phyloP scores from a whole-genome alignment of 1,139 yeast species.

The Candida tropicalis region DNA sequence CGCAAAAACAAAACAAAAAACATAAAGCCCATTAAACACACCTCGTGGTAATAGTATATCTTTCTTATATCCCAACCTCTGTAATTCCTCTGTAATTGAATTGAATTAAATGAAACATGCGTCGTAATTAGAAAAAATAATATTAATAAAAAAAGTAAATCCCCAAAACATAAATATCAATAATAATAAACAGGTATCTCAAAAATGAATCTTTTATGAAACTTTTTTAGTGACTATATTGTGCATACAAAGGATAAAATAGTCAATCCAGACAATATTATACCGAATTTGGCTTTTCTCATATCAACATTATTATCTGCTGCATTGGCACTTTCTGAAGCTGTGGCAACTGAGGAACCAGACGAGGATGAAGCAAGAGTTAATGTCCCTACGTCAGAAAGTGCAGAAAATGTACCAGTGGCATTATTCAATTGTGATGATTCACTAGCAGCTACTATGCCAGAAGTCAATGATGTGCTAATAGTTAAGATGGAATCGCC shows the following conservation, averaged over 20 bases:
- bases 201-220: background rate
- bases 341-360: background rate
- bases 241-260: constrained; percentile 7
- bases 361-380: constrained; percentile 7
- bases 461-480: constrained; percentile 1
- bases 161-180: background rate
- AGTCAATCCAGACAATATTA: constrained; percentile 7
- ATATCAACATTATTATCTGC: background rate
- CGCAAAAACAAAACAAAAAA: too few species aligned
- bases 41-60: background rate
- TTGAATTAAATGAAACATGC: background rate
- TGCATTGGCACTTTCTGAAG: constrained; percentile 3
- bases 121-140: background rate
- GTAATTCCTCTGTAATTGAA: background rate
- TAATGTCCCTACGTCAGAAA: constrained; percentile 15
- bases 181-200: background rate
- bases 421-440: constrained; percentile 9
- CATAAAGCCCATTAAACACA: background rate
- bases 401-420: constrained; percentile 13
- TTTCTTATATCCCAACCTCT: background rate
- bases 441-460: constrained; percentile 11
- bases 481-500: constrained; percentile 3
- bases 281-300: constrained; percentile 6
- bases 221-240: constrained; percentile 4
- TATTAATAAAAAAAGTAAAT: background rate